These are phyloP conservation scores for Eucalyptus tenuipes DNA, from an alignment of 345 rosid species.

Conservation along the genomic window DNA sequence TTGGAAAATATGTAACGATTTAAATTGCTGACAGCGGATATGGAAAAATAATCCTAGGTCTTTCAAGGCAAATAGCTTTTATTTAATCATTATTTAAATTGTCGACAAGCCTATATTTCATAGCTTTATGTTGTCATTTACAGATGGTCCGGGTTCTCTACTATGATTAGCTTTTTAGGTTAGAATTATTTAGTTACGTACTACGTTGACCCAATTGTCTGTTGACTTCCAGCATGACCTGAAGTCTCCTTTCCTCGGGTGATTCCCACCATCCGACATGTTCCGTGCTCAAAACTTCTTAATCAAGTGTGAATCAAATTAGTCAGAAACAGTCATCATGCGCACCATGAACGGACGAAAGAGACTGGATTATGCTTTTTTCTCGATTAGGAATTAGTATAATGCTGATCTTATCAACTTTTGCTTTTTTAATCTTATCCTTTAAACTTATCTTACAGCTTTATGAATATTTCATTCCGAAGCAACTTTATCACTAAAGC, in stretches of 20 bases:
- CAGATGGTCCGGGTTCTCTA: background rate
- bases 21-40: background rate
- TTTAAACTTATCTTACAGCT: background rate
- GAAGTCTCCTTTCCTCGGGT: background rate
- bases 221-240: background rate
- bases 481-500: background rate
- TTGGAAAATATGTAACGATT: too few relatives aligned
- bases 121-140: background rate
- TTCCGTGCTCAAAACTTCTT: background rate
- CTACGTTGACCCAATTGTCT: background rate
- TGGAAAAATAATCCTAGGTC: background rate
- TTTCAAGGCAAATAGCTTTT: background rate
- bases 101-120: background rate
- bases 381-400: background rate
- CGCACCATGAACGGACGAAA: background rate
- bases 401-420: background rate
- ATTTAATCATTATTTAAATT: background rate
- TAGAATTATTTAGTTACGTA: background rate
- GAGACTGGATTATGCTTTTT: background rate
- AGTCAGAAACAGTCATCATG: background rate
- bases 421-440: background rate
- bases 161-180: background rate
- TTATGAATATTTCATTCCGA: background rate
- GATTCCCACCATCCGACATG: background rate
- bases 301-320: background rate